Evolutionary conservation across 73 alveolate species (phyloP).

Genomic region (Urostyla sp.): DNA sequence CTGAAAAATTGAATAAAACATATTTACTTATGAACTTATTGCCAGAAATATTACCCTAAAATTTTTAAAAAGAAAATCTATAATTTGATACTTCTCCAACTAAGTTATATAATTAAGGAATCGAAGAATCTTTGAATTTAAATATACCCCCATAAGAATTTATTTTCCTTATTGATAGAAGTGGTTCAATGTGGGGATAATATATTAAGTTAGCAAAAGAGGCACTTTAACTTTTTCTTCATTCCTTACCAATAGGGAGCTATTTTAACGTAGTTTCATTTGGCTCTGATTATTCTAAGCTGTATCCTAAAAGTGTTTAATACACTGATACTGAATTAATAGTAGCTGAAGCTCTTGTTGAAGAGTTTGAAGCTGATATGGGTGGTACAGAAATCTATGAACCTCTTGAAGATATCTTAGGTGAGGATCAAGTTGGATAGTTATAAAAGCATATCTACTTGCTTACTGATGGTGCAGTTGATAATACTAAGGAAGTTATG

Average conservation of each 20-base stretch:
- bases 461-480: conserved; percentile 96
- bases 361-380: conserved; percentile 77
- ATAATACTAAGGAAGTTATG: conserved; percentile 74
- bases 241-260: conserved; percentile 77
- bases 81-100: too few relatives aligned
- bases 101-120: too few relatives aligned
- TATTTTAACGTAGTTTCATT: conserved; percentile 83
- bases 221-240: conserved; percentile 81
- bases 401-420: conserved; percentile 81
- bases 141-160: conserved; percentile 52
- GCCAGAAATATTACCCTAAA: too few relatives aligned
- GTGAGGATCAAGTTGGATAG: conserved; percentile 7
- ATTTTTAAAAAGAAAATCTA: neutral
- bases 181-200: conserved; percentile 92
- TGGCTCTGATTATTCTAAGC: conserved; percentile 64
- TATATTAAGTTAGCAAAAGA: conserved; percentile 76
- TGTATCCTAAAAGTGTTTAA: conserved; percentile 54
- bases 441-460: conserved; percentile 83
- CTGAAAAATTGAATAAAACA: neutral
- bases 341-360: conserved; percentile 56
- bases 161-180: conserved; percentile 80
- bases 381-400: conserved; percentile 93
- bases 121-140: too few relatives aligned
- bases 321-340: conserved; percentile 62
- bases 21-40: neutral